phyloP scores from a whole-genome alignment of 352 stramenopile genomes.

The Blastocystis hominis region DNA sequence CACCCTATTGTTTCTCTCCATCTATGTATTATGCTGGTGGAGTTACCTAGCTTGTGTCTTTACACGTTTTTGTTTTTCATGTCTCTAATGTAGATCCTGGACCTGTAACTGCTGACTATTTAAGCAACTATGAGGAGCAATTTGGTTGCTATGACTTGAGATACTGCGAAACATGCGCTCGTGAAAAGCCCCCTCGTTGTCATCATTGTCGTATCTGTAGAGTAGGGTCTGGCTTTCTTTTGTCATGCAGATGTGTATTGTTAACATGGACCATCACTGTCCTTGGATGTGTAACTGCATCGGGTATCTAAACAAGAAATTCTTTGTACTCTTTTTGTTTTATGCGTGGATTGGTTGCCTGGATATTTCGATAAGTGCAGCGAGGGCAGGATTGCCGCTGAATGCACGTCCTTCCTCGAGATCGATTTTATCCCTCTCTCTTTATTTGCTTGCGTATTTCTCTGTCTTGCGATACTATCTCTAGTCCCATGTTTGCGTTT shows the following conservation, averaged over 20 bases:
- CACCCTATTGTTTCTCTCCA: background rate
- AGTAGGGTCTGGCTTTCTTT: background rate
- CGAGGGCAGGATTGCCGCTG: background rate
- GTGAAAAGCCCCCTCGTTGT: conserved; percentile 42
- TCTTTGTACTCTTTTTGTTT: conserved; percentile 66
- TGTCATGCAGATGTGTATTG: conserved; percentile 26
- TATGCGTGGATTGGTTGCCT: conserved; percentile 58
- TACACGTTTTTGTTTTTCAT: background rate
- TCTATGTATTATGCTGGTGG: conserved; percentile 34
- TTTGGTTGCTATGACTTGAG: background rate
- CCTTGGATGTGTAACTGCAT: conserved; percentile 73
- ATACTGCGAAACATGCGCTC: background rate
- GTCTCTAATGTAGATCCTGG: background rate
- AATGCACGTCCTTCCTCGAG: background rate
- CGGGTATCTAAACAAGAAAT: conserved; percentile 69
- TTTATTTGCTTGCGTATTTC: background rate
- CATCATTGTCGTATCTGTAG: conserved; percentile 45
- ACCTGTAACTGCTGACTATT: background rate
- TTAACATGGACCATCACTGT: conserved; percentile 70
- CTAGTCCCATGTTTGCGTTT: background rate
- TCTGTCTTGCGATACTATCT: background rate
- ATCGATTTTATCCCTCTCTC: background rate
- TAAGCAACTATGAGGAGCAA: background rate
- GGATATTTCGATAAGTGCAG: background rate
- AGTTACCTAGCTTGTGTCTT: conserved; percentile 48